A percentile compares a stretch with the other conserved stretches of the same genome.
Conservation (phyloP, 2,329 filamentous ascomycete genomes). For the Nemania sp. region DNA sequence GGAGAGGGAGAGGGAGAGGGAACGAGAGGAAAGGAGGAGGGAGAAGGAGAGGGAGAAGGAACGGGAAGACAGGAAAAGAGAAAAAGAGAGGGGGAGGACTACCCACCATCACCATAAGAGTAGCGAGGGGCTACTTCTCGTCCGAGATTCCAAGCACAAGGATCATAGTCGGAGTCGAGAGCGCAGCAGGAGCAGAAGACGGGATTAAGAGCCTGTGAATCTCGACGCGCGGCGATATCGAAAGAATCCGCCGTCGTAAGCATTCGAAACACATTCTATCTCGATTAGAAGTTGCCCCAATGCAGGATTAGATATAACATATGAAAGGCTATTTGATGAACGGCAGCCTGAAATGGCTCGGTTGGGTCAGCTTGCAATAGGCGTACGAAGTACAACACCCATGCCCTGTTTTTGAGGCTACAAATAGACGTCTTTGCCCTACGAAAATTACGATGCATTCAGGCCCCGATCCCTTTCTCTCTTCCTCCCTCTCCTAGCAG, state of each 20-base stretch:
- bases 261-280: too few species aligned
- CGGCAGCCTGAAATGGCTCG: too few species aligned
- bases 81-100: conserved; percentile 19
- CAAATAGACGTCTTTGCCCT: neutral
- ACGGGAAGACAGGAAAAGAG: neutral
- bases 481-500: neutral
- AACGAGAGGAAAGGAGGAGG: conserved; percentile 11
- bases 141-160: conserved; percentile 34
- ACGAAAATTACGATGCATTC: neutral
- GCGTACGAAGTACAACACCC: too few species aligned
- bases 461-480: neutral
- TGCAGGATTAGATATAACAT: too few species aligned
- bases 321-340: too few species aligned
- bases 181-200: conserved; percentile 31
- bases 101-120: conserved; percentile 22
- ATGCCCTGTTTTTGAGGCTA: too few species aligned
- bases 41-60: conserved; percentile 23
- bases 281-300: too few species aligned
- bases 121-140: conserved; percentile 30
- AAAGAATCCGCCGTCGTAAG: too few species aligned
- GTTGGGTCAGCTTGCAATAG: too few species aligned
- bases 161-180: conserved; percentile 33
- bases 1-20: conserved; percentile 23
- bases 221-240: neutral
- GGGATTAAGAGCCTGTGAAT: conserved; percentile 11